Base-by-base conservation (phyloP, 1,284 basidiomycete genomes). In the Erythrobasidium hasegawianum region DNA sequence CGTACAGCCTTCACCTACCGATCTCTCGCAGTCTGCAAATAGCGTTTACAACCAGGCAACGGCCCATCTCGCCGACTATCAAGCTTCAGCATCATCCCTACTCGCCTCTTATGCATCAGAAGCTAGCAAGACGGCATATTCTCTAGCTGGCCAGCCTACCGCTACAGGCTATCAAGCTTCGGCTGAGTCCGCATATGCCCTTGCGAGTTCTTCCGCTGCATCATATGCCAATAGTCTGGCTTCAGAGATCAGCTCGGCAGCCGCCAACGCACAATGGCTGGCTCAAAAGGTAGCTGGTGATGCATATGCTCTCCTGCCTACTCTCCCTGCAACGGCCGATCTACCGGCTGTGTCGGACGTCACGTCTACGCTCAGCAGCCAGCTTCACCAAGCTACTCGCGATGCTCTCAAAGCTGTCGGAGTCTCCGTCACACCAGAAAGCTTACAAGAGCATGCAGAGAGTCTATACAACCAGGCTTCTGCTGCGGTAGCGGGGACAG, bases 1-100 rank as follows among this genome's bases (percentile, higher is more conserved):
- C 11, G 62, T 59, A n/a, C 60, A 68, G 39, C 60, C 60, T 18
- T 56, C 68, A 26, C 69, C 72, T 13, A 69, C 70, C 2, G 65
- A 71, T 60, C 50, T 69, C 2, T 49, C 57, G 1, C 64, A 66
- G 29, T 69, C 70, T 8, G 69, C 70, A 27, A 59, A 55, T 8
- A 54, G 53, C 41, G 24, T 61, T n/a, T 47, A 61, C 16, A 59
- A 59, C 22, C 66, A 68, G 57, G 66, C 66, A 2, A 57, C 62
- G 22, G 16, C 62, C 16, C 58, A 57, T 26, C 55, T 65, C 4
- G 62, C 55, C 55, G 56, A 65, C n/a, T 27, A 52, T 20, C 26
- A 47, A 14, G 62, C 45, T 24, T 57, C 54, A 9, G 62, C 62
- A 13, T 41, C 53, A n/a, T 57, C 62, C 4, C 7, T 65, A n/a